These are phyloP conservation scores for Rhizophagus sp. DNA, from an alignment of 192 early-diverging fungal species.

Conservation along the genomic window DNA sequence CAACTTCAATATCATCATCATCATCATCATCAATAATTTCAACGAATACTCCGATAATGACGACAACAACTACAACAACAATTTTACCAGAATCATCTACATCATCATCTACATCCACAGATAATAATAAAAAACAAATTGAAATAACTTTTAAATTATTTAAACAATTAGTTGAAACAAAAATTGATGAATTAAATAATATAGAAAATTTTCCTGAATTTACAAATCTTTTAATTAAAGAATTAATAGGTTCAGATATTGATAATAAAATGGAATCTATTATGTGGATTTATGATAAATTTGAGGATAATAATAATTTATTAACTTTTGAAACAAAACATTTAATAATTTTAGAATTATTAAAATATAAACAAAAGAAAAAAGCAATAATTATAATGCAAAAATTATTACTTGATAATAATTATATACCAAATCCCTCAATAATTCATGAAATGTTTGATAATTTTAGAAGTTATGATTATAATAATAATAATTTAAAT, in stretches of 20 bases:
- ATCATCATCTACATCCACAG: too few species aligned
- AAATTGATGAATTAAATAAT: neutral
- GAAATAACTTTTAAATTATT: neutral
- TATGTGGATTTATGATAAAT: neutral
- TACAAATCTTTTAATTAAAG: neutral
- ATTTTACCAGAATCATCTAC: neutral
- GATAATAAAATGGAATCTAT: neutral
- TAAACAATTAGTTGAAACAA: neutral
- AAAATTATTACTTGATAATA: neutral
- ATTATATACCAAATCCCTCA: neutral
- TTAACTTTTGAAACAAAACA: neutral
- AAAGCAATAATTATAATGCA: neutral
- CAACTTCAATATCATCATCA: too few species aligned
- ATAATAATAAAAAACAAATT: neutral
- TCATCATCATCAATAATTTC: neutral
- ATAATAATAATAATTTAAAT: neutral
- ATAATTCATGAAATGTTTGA: neutral
- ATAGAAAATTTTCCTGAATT: neutral
- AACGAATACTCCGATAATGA: neutral
- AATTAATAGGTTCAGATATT: neutral
- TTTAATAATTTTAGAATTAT: neutral
- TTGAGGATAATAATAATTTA: neutral
- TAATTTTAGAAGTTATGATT: neutral
- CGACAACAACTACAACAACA: neutral
- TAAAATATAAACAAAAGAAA: neutral